Evolutionary conservation across 208 protist species (phyloP), one percentile per base, ranked within the genome.

Genomic region (Willaertia magna): DNA sequence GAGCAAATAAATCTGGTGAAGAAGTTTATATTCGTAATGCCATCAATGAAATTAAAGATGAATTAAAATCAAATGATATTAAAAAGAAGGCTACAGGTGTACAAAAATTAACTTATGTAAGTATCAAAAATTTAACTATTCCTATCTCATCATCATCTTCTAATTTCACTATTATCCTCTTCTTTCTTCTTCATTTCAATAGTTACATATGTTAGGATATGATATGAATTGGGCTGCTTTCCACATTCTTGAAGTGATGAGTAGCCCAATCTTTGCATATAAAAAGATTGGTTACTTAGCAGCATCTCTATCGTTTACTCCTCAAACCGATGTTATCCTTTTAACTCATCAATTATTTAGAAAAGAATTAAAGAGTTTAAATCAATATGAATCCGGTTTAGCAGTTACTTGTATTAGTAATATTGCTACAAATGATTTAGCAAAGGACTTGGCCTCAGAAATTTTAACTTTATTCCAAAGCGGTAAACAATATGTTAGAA

Each of bases 131-230:
- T n/a, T n/a, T n/a, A n/a, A n/a, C n/a, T n/a, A n/a, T n/a, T n/a
- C n/a, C n/a, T n/a, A n/a, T 26, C 20, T 55, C 42, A 48, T 51
- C 85, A 22, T 3, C 47, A 2, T 6, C 82, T 30, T 83, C n/a
- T 74, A 43, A 52, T 46, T 18, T 34, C 78, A 74, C 26, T 11
- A 40, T 85, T 2, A 75, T 74, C 22, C 44, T 4, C 2, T 48
- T 82, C 4, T 87, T 81, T 44, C 1, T 46, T 76, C 47, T 79
- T 78, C 18, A 85, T 18, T 43, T 40, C 9, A 84, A 42, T 86
- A 95, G 91, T 94, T 99, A 59, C 92, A 97, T 87, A 98, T 99
- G 96, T 89, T 99, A 3, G 97, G 98, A 49, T 98, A 98, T 91
- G 94, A 95, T 87, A 95, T 97, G 30, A 91, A 87, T 52, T 99